Evolutionary conservation across 2,329 filamentous ascomycete genomes (phyloP), one percentile per base, ranked within the genome.

Genomic region (Neodidymelliopsis sp.): DNA sequence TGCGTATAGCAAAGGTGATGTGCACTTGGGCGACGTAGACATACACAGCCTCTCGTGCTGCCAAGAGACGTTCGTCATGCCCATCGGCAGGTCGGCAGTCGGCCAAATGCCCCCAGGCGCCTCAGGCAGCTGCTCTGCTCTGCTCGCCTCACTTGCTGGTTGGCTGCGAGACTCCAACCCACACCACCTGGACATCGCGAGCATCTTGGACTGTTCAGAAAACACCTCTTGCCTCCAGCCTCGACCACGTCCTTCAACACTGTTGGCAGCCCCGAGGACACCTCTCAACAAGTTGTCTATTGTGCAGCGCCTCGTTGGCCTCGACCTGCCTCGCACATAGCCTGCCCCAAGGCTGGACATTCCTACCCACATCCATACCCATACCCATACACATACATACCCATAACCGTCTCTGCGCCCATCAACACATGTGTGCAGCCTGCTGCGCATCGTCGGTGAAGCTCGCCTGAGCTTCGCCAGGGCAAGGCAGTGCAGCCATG

Each of bases 391-490:
- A 27, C 24, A 12, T 7, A 7, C 12, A 27, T 42, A 52, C 39
- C 49, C 49, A 5, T 6, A 4, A 25, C 20, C 37, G 30, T 19
- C 24, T 35, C 43, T 25, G 3, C 49, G 18, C 16, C 33, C 41
- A 42, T 18, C 52, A 27, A 49, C 49, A 56, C 51, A 70, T 72
- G 69, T 65, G 60, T 62, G 53, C 62, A 49, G 57, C 60, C 61
- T 55, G 49, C 52, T 39, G 54, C 56, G 46, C 57, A 46, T 55
- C 50, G 54, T 42, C 34, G 58, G 62, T 64, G 62, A 55, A 59
- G 61, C 62, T 67, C 60, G 46, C 59, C 60, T 70, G 66, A 68
- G 66, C 62, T 56, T 56, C 51, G 57, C 62, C 49, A 30, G 59
- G 47, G 50, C 44, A 57, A 47, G 47, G 46, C 42, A 47, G 49